phyloP scores from a whole-genome alignment of 352 stramenopile genomes.

The Phytophthora tubulina region DNA sequence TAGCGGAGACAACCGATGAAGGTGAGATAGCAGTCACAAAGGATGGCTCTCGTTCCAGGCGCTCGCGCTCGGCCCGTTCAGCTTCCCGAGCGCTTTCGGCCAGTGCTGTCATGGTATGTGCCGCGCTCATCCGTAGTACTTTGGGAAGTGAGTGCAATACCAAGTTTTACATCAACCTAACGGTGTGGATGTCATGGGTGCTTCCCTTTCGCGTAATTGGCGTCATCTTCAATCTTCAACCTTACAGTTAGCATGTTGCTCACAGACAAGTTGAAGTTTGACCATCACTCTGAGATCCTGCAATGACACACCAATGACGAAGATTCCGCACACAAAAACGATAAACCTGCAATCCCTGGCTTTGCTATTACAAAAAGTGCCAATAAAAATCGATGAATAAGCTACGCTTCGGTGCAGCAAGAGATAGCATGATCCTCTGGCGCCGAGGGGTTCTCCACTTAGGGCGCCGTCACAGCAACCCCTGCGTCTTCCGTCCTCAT shows the following conservation, averaged over 20 bases:
- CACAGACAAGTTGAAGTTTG: constrained; percentile 28
- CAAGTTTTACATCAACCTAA: constrained; percentile 2
- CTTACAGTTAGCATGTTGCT: background rate
- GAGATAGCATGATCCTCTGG: constrained; percentile 35
- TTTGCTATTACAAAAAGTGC: constrained; percentile 43
- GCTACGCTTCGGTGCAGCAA: constrained; percentile 36
- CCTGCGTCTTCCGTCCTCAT: constrained; percentile 36
- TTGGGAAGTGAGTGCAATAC: constrained; percentile 5
- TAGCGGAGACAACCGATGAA: constrained; percentile 6
- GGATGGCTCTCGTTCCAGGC: constrained; percentile 33
- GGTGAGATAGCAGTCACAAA: constrained; percentile 30
- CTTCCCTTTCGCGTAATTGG: constrained; percentile 21
- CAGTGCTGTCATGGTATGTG: constrained; percentile 42
- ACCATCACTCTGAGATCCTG: constrained; percentile 23
- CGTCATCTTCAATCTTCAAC: constrained; percentile 21
- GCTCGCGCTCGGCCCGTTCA: constrained; percentile 41
- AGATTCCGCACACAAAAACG: background rate
- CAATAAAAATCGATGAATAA: constrained; percentile 45
- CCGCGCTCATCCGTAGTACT: constrained; percentile 33
- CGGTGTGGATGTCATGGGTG: constrained; percentile 9
- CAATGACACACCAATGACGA: too few relatives aligned
- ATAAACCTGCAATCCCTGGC: constrained; percentile 20
- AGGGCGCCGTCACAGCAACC: constrained; percentile 29
- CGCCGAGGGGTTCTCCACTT: constrained; percentile 17
- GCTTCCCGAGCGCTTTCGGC: constrained; percentile 43